Percentiles rank a stretch among this genome's conserved stretches.
These are phyloP conservation scores for Neurospora sp. DNA, from an alignment of 495 filamentous ascomycete genomes.

Conservation along the genomic window DNA sequence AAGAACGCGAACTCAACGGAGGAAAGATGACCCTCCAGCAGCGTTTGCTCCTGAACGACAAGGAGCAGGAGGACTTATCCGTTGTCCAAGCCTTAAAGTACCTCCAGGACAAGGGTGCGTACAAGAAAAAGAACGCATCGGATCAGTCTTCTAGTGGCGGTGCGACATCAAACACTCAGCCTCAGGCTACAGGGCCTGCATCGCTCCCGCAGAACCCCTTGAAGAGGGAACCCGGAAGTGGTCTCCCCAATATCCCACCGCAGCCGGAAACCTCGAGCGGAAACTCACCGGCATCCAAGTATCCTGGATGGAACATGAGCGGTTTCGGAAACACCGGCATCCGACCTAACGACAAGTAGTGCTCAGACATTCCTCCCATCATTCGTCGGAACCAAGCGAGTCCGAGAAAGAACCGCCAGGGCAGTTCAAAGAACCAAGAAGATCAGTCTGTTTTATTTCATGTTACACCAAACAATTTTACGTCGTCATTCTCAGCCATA, in stretches of 20 bases:
- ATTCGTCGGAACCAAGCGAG: neutral
- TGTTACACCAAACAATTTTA: neutral
- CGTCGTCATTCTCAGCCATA: neutral
- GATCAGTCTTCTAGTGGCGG: neutral
- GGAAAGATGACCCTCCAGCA: constrained; percentile 47
- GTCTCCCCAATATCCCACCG: constrained; percentile 24
- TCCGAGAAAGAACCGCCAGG: neutral
- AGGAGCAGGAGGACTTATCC: constrained; percentile 46
- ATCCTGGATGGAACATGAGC: constrained; percentile 25
- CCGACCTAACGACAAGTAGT: constrained; percentile 15
- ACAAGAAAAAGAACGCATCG: constrained; percentile 1
- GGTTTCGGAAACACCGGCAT: constrained; percentile 26
- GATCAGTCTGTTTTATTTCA: neutral
- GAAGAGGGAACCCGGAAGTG: constrained; percentile 12
- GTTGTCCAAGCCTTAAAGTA: constrained; percentile 44
- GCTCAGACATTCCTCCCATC: neutral
- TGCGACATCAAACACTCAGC: constrained; percentile 4
- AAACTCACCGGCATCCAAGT: constrained; percentile 5
- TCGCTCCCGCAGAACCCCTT: constrained; percentile 11
- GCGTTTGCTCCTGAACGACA: constrained; percentile 45
- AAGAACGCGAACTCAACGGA: constrained; percentile 41
- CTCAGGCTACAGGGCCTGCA: neutral
- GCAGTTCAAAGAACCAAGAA: neutral
- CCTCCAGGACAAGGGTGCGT: constrained; percentile 32
- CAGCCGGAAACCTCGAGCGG: constrained; percentile 4